Conservation (phyloP, 495 filamentous ascomycete genomes). For the Hypoxylon perforatum region DNA sequence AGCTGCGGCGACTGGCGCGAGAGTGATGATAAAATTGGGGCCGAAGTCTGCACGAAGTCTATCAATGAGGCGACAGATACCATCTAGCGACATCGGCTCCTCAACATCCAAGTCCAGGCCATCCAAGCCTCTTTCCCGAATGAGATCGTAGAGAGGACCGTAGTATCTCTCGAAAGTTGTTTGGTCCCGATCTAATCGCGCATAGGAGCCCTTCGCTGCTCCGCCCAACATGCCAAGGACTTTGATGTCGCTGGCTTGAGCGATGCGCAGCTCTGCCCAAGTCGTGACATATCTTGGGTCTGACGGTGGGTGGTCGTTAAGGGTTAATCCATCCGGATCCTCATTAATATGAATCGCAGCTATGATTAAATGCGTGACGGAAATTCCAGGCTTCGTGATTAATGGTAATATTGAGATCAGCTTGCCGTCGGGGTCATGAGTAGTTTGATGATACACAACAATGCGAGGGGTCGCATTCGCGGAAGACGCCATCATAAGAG, state of each 20-base stretch:
- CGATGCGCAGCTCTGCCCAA: conserved; percentile 75
- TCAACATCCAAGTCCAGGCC: conserved; percentile 89
- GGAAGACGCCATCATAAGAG: conserved; percentile 28
- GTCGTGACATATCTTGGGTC: conserved; percentile 66
- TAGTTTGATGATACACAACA: conserved; percentile 76
- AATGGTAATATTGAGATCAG: conserved; percentile 79
- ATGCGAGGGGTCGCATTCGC: conserved; percentile 37
- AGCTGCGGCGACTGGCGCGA: conserved; percentile 82
- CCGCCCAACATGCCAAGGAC: conserved; percentile 87
- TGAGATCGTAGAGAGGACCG: conserved; percentile 66
- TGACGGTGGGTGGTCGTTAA: conserved; percentile 78
- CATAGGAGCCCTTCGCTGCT: conserved; percentile 76
- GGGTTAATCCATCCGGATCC: conserved; percentile 67
- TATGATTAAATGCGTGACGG: conserved; percentile 77
- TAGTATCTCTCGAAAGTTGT: conserved; percentile 75
- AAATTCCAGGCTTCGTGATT: conserved; percentile 63
- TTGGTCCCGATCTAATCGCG: conserved; percentile 66
- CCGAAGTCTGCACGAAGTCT: conserved; percentile 79
- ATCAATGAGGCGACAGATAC: conserved; percentile 77
- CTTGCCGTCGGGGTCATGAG: conserved; percentile 65
- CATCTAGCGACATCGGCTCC: conserved; percentile 75
- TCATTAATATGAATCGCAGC: conserved; percentile 86
- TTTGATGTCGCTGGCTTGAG: conserved; percentile 73
- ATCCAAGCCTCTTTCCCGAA: conserved; percentile 68
- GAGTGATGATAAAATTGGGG: conserved; percentile 74